A percentile compares a stretch with the other conserved stretches of the same genome.
Evolutionary conservation across 768 basidiomycete species (phyloP).

Genomic region (Zangia roseola): DNA sequence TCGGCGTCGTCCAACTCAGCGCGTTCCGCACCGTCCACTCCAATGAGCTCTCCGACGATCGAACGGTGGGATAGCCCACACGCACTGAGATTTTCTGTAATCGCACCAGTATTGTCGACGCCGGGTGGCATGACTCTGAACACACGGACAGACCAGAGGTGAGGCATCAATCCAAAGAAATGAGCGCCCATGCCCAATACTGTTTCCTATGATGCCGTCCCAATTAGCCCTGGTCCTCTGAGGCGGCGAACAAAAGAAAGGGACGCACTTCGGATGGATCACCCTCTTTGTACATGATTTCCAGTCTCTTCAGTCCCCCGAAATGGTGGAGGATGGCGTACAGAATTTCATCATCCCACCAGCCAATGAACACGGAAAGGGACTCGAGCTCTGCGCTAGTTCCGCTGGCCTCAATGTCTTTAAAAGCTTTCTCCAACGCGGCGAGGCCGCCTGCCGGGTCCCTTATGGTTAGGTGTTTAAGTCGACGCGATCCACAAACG

Average conservation of each 20-base stretch:
- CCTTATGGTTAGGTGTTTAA: conserved; percentile 23
- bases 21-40: conserved; percentile 11
- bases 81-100: conserved; percentile 4
- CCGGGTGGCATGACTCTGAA: conserved; percentile 29
- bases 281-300: conserved; percentile 38
- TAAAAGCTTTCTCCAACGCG: conserved; percentile 27
- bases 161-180: conserved; percentile 37
- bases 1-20: conserved; percentile 22
- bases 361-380: conserved; percentile 35
- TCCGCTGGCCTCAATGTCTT: conserved; percentile 21
- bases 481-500: conserved; percentile 17
- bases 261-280: conserved; percentile 42
- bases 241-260: background rate
- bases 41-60: conserved; percentile 11
- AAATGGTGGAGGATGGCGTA: conserved; percentile 42
- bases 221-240: too few species aligned
- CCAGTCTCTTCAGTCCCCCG: conserved; percentile 34
- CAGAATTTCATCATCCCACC: conserved; percentile 48
- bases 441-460: conserved; percentile 21
- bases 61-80: conserved; percentile 14
- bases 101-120: conserved; percentile 3
- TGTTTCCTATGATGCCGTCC: conserved; percentile 27
- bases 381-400: conserved; percentile 26
- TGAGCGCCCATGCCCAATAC: conserved; percentile 44
- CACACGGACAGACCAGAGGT: conserved; percentile 39